Evolutionary conservation across 805 yeast genomes (phyloP).

Genomic region (Suhomyces xylopsoci): DNA sequence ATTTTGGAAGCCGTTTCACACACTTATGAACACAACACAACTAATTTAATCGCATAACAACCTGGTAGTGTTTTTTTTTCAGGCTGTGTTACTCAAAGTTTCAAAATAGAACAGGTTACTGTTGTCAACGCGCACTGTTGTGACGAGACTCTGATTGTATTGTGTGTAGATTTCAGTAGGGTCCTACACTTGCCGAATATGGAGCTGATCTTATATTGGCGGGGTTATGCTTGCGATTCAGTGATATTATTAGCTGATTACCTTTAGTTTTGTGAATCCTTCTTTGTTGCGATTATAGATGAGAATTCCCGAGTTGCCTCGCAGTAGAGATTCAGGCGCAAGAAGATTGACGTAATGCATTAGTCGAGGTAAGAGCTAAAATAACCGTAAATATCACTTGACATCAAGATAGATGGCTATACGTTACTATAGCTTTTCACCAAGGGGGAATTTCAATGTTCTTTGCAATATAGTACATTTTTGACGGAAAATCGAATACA

Average conservation of each 20-base stretch:
- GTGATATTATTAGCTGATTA: neutral
- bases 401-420: neutral
- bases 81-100: neutral
- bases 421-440: neutral
- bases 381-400: neutral
- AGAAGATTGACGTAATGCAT: neutral
- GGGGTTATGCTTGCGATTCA: neutral
- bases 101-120: neutral
- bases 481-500: neutral
- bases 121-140: neutral
- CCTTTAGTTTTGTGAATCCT: neutral
- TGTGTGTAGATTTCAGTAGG: neutral
- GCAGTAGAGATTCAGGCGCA: neutral
- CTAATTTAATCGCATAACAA: neutral
- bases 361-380: neutral
- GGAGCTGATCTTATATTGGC: neutral
- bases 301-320: neutral
- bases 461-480: neutral
- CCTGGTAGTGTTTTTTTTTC: neutral
- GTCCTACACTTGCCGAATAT: neutral
- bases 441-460: neutral
- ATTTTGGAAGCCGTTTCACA: neutral
- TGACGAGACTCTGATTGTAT: neutral
- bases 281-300: neutral
- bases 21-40: neutral